A percentile compares a stretch with the other conserved stretches of the same genome.
Evolutionary conservation across 2,329 filamentous ascomycete species (phyloP).

Genomic region (Neonectria magnoliae): DNA sequence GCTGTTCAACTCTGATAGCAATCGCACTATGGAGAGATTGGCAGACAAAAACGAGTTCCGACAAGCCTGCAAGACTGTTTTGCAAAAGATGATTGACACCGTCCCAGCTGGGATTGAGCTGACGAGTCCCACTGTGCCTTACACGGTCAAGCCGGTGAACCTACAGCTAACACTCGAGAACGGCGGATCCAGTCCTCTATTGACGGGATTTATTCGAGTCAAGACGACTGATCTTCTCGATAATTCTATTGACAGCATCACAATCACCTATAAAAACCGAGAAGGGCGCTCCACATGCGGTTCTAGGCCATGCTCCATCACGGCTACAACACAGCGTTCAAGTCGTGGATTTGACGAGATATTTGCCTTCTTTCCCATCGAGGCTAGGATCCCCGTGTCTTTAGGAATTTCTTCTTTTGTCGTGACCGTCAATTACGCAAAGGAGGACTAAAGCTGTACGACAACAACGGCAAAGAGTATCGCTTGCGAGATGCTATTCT

Average conservation of each 20-base stretch:
- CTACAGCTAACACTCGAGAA: conserved; percentile 64
- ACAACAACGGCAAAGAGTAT: conserved; percentile 68
- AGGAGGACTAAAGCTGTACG: conserved; percentile 57
- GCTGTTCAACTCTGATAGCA: conserved; percentile 65
- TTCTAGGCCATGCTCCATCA: conserved; percentile 54
- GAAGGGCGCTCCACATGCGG: conserved; percentile 59
- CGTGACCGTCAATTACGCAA: conserved; percentile 60
- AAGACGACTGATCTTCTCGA: conserved; percentile 59
- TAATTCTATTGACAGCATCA: conserved; percentile 57
- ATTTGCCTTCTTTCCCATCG: conserved; percentile 64
- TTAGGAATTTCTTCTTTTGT: conserved; percentile 71
- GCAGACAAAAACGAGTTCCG: conserved; percentile 56
- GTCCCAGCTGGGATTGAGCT: conserved; percentile 63
- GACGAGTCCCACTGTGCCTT: conserved; percentile 63
- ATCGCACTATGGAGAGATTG: conserved; percentile 63
- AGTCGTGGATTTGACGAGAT: conserved; percentile 68
- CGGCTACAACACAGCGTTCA: conserved; percentile 56
- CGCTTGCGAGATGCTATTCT: conserved; percentile 65
- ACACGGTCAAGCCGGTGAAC: conserved; percentile 67
- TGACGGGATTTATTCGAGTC: conserved; percentile 67
- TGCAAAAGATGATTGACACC: conserved; percentile 71
- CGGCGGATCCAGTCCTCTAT: conserved; percentile 58
- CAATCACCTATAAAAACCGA: conserved; percentile 66
- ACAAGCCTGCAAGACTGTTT: conserved; percentile 58
- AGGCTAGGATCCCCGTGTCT: conserved; percentile 62